Percentiles rank a stretch among this genome's conserved stretches.
These are phyloP conservation scores for Byssothecium circinans DNA, from an alignment of 2,329 filamentous ascomycete species.

Conservation along the genomic window DNA sequence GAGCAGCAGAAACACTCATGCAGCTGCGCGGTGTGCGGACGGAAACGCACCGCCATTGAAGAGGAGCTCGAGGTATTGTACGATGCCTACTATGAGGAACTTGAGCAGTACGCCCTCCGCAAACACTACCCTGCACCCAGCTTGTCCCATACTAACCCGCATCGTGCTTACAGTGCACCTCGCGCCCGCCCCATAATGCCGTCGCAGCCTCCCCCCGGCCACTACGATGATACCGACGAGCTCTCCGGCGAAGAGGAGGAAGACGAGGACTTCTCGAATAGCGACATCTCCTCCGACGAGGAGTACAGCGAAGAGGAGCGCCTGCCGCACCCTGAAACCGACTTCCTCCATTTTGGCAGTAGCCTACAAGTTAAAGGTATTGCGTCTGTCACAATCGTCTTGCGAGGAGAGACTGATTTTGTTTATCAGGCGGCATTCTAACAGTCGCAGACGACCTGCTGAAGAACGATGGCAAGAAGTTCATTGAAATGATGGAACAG, in stretches of 20 bases:
- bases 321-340: slow-evolving; percentile 68
- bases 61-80: slow-evolving; percentile 97
- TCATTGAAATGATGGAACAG: slow-evolving; percentile 99
- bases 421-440: slow-evolving; percentile 80
- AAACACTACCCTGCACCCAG: slow-evolving; percentile 69
- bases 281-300: slow-evolving; percentile 68
- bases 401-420: slow-evolving; percentile 25
- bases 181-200: slow-evolving; percentile 62
- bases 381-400: slow-evolving; percentile 16
- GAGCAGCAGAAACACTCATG: slow-evolving; percentile 99
- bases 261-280: slow-evolving; percentile 51
- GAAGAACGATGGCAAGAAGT: slow-evolving; percentile 98
- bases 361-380: slow-evolving; percentile 90
- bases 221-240: slow-evolving; percentile 59
- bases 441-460: slow-evolving; percentile 97
- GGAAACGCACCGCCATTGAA: slow-evolving; percentile 95
- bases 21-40: slow-evolving; percentile 94
- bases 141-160: slow-evolving; percentile 68
- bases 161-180: slow-evolving; percentile 55
- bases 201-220: slow-evolving; percentile 68
- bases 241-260: slow-evolving; percentile 60
- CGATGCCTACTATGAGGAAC: slow-evolving; percentile 96
- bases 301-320: slow-evolving; percentile 67
- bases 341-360: slow-evolving; percentile 97
- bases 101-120: slow-evolving; percentile 94